These are phyloP conservation scores for Lachancea meyersii DNA, from an alignment of 805 yeast species.

Conservation along the genomic window DNA sequence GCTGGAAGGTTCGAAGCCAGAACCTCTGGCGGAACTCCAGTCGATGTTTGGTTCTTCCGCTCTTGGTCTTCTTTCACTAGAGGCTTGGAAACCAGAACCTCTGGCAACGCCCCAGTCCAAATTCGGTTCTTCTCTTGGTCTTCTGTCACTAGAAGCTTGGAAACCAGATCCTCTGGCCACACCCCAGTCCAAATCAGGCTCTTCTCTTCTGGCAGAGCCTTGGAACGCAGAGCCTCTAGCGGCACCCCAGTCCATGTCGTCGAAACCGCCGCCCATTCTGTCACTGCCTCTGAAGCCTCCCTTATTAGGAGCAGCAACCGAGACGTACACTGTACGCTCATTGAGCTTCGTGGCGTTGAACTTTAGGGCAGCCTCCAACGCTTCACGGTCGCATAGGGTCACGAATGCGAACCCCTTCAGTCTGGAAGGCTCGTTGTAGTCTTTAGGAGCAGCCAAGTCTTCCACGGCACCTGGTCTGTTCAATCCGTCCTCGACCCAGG, in stretches of 20 bases:
- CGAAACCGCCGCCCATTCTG: constrained; percentile 29
- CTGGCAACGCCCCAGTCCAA: constrained; percentile 27
- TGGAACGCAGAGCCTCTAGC: constrained; percentile 30
- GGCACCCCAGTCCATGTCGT: constrained; percentile 40
- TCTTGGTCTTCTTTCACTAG: constrained; percentile 28
- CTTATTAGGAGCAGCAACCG: constrained; percentile 70
- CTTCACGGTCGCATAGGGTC: constrained; percentile 71
- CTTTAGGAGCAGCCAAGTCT: constrained; percentile 69
- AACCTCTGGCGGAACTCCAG: constrained; percentile 47
- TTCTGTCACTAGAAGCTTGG: constrained; percentile 20
- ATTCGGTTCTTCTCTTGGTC: constrained; percentile 27
- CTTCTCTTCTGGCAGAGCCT: constrained; percentile 36
- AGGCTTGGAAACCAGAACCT: constrained; percentile 26
- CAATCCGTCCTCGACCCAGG: constrained; percentile 53
- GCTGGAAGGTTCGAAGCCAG: constrained; percentile 24
- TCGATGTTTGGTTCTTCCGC: constrained; percentile 52
- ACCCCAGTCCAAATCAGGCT: constrained; percentile 59
- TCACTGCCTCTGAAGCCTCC: constrained; percentile 37
- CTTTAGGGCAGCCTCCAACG: constrained; percentile 65
- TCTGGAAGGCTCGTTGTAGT: constrained; percentile 51
- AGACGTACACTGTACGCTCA: constrained; percentile 65
- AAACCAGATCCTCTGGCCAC: constrained; percentile 37
- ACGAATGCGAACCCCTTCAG: constrained; percentile 86
- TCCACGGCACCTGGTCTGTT: constrained; percentile 49
- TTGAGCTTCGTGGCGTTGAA: constrained; percentile 63